Percentiles rank a stretch among this genome's conserved stretches.
Conservation (phyloP, 495 filamentous ascomycete species). For the Tuber magnatum region DNA sequence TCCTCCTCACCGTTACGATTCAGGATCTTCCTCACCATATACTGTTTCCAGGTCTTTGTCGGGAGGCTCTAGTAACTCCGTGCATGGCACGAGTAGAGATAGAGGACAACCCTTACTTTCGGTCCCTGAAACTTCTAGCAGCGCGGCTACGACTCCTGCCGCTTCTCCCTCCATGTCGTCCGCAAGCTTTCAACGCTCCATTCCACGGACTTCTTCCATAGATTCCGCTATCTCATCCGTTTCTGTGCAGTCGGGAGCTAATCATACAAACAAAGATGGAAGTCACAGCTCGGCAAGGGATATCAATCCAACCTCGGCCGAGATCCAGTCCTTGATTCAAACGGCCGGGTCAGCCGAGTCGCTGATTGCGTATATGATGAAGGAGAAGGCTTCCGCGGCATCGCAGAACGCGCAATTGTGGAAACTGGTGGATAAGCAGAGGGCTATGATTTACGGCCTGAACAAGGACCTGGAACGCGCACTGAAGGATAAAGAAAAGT, state of each 20-base stretch:
- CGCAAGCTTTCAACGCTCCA: constrained; percentile 42
- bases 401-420: constrained; percentile 90
- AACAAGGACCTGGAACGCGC: constrained; percentile 92
- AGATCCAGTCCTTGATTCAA: constrained; percentile 65
- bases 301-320: constrained; percentile 45
- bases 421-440: constrained; percentile 92
- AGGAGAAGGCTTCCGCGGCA: constrained; percentile 79
- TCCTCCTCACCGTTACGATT: constrained; percentile 20
- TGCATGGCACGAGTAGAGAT: constrained; percentile 20
- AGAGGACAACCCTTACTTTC: constrained; percentile 26
- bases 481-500: constrained; percentile 89
- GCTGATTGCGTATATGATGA: constrained; percentile 77
- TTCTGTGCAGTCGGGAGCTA: constrained; percentile 59
- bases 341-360: constrained; percentile 85
- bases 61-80: constrained; percentile 22
- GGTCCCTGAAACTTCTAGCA: constrained; percentile 29
- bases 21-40: constrained; percentile 14
- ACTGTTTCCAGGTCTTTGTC: constrained; percentile 20
- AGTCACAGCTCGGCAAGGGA: constrained; percentile 32
- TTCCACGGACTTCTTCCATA: constrained; percentile 82
- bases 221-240: constrained; percentile 87
- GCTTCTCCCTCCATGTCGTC: constrained; percentile 33
- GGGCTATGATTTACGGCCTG: constrained; percentile 82
- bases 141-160: constrained; percentile 19
- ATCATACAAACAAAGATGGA: constrained; percentile 58